A percentile compares a stretch with the other conserved stretches of the same genome.
Conservation (phyloP, 768 basidiomycete genomes). For the Brasilioporus rufonigricans region DNA sequence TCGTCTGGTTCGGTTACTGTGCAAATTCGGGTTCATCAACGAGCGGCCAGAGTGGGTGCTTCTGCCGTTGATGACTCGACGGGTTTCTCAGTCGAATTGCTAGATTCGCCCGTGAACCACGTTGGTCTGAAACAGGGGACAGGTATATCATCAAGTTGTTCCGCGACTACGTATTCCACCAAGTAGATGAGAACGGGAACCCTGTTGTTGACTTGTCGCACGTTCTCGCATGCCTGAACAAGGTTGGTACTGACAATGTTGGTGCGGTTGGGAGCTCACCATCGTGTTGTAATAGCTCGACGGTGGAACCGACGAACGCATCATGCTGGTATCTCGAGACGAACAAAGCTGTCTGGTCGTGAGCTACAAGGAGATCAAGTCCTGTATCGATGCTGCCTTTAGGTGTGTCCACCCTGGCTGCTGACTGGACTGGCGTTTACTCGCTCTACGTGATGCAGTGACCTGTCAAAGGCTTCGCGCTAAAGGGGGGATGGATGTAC, state of each 20-base stretch:
- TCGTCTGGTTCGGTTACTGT: constrained; percentile 80
- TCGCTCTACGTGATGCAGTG: constrained; percentile 33
- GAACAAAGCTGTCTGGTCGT: constrained; percentile 96
- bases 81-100: constrained; percentile 1
- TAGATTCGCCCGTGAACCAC: constrained; percentile 91
- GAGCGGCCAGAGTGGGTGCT: constrained; percentile 91
- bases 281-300: constrained; percentile 60
- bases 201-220: constrained; percentile 90
- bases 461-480: constrained; percentile 37
- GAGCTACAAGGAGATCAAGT: constrained; percentile 87
- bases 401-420: constrained; percentile 45
- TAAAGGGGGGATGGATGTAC: constrained; percentile 11
- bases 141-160: constrained; percentile 98
- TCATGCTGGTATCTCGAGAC: constrained; percentile 94
- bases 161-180: constrained; percentile 97
- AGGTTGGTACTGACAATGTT: constrained; percentile 47
- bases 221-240: constrained; percentile 90
- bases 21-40: constrained; percentile 98
- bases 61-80: not conserved
- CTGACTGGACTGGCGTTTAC: not conserved
- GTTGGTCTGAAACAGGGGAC: constrained; percentile 99
- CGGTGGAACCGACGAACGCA: constrained; percentile 86
- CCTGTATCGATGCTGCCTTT: constrained; percentile 82
- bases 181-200: constrained; percentile 86
- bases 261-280: not conserved